Evolutionary conservation across 2,329 filamentous ascomycete genomes (phyloP).

Genomic region (Penicillium sp.): DNA sequence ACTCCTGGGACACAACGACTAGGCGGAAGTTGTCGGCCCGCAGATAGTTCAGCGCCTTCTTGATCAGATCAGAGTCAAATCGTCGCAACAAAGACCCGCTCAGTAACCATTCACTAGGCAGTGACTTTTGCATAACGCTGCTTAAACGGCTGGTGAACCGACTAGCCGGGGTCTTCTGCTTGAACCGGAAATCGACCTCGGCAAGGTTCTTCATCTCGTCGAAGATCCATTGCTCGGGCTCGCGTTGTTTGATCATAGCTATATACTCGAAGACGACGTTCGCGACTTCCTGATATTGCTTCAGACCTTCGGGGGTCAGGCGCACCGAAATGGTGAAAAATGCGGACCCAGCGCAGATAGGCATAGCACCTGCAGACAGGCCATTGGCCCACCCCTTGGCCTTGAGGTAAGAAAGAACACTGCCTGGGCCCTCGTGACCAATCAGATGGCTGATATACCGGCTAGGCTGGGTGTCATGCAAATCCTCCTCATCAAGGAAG

Average conservation of each 20-base stretch:
- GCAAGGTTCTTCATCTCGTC: constrained; percentile 86
- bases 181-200: constrained; percentile 93
- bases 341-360: constrained; percentile 75
- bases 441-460: constrained; percentile 86
- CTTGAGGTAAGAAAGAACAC: constrained; percentile 86
- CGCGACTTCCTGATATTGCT: constrained; percentile 76
- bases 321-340: constrained; percentile 77
- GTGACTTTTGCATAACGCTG: constrained; percentile 84
- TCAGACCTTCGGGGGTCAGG: constrained; percentile 79
- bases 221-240: constrained; percentile 89
- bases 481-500: constrained; percentile 76
- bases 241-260: constrained; percentile 73
- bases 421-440: constrained; percentile 88
- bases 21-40: constrained; percentile 87
- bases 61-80: constrained; percentile 76
- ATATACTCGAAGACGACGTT: constrained; percentile 91
- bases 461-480: constrained; percentile 77
- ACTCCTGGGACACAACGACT: constrained; percentile 76
- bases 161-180: constrained; percentile 85
- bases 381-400: constrained; percentile 85
- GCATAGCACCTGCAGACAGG: constrained; percentile 71
- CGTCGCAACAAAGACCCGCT: constrained; percentile 76
- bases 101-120: constrained; percentile 82
- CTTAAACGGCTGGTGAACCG: constrained; percentile 83
- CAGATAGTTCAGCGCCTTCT: constrained; percentile 68